Conservation (phyloP, 2,329 filamentous ascomycete genomes). For the Fusarium agapanthi region DNA sequence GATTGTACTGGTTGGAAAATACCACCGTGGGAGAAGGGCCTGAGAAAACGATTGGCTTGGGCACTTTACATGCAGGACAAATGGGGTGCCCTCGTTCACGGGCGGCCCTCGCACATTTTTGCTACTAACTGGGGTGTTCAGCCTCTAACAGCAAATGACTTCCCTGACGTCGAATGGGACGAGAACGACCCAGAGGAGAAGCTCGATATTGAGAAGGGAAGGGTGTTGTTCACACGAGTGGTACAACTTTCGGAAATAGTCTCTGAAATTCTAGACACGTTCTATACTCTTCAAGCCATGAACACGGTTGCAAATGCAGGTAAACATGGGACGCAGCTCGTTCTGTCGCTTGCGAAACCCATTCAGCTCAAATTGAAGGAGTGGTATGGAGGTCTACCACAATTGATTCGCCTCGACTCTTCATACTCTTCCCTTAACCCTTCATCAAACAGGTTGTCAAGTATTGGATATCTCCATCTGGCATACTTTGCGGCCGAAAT, state of each 20-base stretch:
- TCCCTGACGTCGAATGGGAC: conserved; percentile 75
- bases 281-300: conserved; percentile 82
- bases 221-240: conserved; percentile 78
- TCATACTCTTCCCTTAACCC: conserved; percentile 51
- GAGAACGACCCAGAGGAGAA: conserved; percentile 69
- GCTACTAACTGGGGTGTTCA: conserved; percentile 79
- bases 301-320: conserved; percentile 73
- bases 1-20: conserved; percentile 90
- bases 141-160: conserved; percentile 71
- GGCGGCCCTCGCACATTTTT: conserved; percentile 80
- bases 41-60: conserved; percentile 89
- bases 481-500: conserved; percentile 96
- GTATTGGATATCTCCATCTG: conserved; percentile 82
- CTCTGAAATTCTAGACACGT: conserved; percentile 82
- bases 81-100: conserved; percentile 87
- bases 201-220: conserved; percentile 72
- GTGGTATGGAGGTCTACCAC: conserved; percentile 78
- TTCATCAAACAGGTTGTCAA: conserved; percentile 60
- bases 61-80: conserved; percentile 93
- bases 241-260: conserved; percentile 79
- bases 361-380: conserved; percentile 85
- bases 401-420: conserved; percentile 72
- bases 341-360: conserved; percentile 79
- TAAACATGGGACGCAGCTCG: conserved; percentile 74
- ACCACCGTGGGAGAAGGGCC: conserved; percentile 83